These are phyloP conservation scores for Teratosphaeria destructans DNA, from an alignment of 2,329 filamentous ascomycete genomes.

Conservation along the genomic window DNA sequence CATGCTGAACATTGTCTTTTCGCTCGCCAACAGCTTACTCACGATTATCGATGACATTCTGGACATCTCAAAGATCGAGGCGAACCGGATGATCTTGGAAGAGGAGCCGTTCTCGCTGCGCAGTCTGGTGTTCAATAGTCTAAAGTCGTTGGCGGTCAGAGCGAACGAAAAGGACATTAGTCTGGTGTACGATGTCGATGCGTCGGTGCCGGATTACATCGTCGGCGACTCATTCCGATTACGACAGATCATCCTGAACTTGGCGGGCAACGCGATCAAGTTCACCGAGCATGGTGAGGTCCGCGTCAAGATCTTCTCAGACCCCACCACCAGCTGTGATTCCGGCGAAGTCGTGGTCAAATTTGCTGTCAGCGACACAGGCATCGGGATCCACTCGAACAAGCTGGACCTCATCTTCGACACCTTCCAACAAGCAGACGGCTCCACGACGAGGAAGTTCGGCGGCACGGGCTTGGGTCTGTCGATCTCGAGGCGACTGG, in stretches of 20 bases:
- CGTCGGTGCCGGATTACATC: constrained; percentile 86
- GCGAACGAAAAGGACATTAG: constrained; percentile 93
- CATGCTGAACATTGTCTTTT: constrained; percentile 98
- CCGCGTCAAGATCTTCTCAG: constrained; percentile 76
- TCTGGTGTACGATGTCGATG: constrained; percentile 87
- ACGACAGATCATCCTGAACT: constrained; percentile 90
- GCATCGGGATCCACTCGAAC: constrained; percentile 90
- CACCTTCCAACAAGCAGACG: constrained; percentile 96
- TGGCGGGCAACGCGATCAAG: constrained; percentile 97
- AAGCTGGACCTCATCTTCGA: constrained; percentile 97
- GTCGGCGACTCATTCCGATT: constrained; percentile 94
- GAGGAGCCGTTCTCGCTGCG: constrained; percentile 93
- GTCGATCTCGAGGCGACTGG: constrained; percentile 88
- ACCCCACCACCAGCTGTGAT: constrained; percentile 54
- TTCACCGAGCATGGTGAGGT: constrained; percentile 97
- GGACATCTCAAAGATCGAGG: constrained; percentile 71
- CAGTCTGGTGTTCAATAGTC: constrained; percentile 89
- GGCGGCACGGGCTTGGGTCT: constrained; percentile 88
- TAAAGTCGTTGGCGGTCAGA: constrained; percentile 94
- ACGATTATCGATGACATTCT: constrained; percentile 85
- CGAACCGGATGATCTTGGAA: constrained; percentile 95
- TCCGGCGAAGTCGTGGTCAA: constrained; percentile 83
- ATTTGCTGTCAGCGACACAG: constrained; percentile 90
- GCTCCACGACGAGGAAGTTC: constrained; percentile 91
- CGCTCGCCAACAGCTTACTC: constrained; percentile 85